A percentile compares a stretch with the other conserved stretches of the same genome.
Conservation (phyloP, 768 basidiomycete genomes). For the Xanthoconium purpureum region DNA sequence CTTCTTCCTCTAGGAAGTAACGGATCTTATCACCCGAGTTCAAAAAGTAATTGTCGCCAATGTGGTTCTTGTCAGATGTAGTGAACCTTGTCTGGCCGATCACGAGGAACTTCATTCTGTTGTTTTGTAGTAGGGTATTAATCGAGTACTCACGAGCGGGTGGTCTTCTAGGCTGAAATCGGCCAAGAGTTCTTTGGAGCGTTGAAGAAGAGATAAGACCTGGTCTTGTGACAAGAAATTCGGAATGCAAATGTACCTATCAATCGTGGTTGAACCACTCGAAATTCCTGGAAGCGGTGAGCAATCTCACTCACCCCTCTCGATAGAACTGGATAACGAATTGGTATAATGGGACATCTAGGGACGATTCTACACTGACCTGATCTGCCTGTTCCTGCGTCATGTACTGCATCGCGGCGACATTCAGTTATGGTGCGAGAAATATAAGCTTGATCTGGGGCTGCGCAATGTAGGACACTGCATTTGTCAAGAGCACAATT, state of each 20-base stretch:
- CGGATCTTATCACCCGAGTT: slow-evolving; percentile 92
- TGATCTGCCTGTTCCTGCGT: slow-evolving; percentile 56
- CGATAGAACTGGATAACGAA: slow-evolving; percentile 46
- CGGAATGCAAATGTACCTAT: slow-evolving; percentile 77
- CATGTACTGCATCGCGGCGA: slow-evolving; percentile 40
- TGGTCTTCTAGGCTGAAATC: slow-evolving; percentile 77
- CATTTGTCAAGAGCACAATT: no score
- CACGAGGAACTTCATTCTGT: background rate
- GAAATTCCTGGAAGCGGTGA: background rate
- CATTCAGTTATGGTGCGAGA: background rate
- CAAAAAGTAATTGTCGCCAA: slow-evolving; percentile 93
- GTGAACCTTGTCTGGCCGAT: slow-evolving; percentile 79
- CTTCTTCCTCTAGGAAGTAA: slow-evolving; percentile 91
- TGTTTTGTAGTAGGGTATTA: background rate
- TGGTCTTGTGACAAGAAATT: slow-evolving; percentile 64
- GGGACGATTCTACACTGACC: slow-evolving; percentile 33
- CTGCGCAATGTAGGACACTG: no score
- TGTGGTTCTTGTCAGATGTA: slow-evolving; percentile 67
- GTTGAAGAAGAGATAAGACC: slow-evolving; percentile 56
- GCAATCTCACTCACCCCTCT: slow-evolving; percentile 46
- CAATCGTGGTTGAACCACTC: background rate
- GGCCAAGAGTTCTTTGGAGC: slow-evolving; percentile 74
- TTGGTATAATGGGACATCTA: background rate
- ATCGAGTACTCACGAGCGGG: slow-evolving; percentile 58
- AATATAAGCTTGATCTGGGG: no score